phyloP scores from a whole-genome alignment of 2,329 filamentous ascomycete species.

The Colletotrichum sp. region DNA sequence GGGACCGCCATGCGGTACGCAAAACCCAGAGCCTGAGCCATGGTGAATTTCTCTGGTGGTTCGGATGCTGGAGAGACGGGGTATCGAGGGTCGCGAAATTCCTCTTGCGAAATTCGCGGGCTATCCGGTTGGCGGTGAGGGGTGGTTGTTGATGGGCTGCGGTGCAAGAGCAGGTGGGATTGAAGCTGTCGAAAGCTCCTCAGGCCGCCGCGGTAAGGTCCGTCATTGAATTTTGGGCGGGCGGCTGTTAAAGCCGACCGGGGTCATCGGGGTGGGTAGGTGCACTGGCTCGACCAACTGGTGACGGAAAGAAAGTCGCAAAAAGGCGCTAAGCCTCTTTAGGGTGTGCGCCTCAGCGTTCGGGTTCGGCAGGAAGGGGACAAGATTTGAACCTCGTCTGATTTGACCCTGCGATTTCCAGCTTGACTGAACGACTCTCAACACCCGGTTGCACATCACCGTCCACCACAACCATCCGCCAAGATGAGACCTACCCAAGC shows the following conservation, averaged over 20 bases:
- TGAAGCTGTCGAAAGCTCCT: conserved; percentile 22
- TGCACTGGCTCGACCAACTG: conserved; percentile 2
- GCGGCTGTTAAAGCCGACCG: background rate
- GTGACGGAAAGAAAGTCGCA: conserved; percentile 7
- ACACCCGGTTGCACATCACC: conserved; percentile 11
- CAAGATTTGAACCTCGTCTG: conserved; percentile 29
- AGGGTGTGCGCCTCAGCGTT: conserved; percentile 25
- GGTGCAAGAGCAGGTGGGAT: background rate
- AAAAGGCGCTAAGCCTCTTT: conserved; percentile 34
- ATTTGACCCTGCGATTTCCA: conserved; percentile 13
- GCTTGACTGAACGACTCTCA: background rate
- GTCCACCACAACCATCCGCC: conserved; percentile 20
- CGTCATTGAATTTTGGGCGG: conserved; percentile 21
- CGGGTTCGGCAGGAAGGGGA: conserved; percentile 30
- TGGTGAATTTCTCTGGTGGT: background rate
- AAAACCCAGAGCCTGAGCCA: conserved; percentile 61
- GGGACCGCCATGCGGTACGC: conserved; percentile 77
- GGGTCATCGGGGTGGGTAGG: conserved; percentile 11
- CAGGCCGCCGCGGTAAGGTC: conserved; percentile 15
- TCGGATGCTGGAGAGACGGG: background rate
- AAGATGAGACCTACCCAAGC: conserved; percentile 49
- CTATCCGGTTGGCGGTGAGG: background rate
- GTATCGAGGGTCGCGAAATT: background rate
- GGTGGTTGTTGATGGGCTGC: background rate
- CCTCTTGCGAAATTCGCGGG: background rate